Conservation (phyloP, 305 asterid species). For the Rubia balearica region DNA sequence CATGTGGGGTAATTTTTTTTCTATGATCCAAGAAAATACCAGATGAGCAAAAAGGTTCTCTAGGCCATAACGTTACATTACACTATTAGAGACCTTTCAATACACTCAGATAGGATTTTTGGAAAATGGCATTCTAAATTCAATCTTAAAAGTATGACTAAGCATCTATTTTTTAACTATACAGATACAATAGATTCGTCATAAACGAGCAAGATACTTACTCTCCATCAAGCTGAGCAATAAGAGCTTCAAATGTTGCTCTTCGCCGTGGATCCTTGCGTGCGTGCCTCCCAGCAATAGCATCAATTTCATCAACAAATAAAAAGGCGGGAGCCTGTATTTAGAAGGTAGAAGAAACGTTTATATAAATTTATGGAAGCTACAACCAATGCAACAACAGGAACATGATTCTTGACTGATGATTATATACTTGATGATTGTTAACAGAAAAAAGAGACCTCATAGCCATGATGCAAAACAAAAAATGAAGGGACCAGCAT, state of each 20-base stretch:
- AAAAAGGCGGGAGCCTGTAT: constrained; percentile 95
- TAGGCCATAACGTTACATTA: neutral
- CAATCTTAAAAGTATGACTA: neutral
- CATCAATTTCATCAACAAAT: constrained; percentile 98
- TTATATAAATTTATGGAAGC: neutral
- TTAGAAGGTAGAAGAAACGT: constrained; percentile 4
- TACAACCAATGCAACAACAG: neutral
- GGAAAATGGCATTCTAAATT: constrained; percentile 11
- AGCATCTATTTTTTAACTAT: neutral
- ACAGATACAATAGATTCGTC: constrained; percentile 6
- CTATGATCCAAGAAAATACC: neutral
- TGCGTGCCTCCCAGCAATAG: constrained; percentile 98
- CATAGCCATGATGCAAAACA: neutral
- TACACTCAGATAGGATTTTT: no score
- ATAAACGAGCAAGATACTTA: constrained; percentile 33
- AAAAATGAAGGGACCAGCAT: constrained; percentile 4
- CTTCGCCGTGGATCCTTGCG: constrained; percentile 82
- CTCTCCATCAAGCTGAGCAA: constrained; percentile 98
- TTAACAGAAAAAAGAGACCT: neutral
- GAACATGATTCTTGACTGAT: constrained; percentile 1
- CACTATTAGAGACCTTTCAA: neutral
- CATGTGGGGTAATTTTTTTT: neutral
- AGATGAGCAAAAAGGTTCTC: neutral
- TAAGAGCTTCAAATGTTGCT: constrained; percentile 85
- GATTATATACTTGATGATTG: neutral